These are phyloP conservation scores for Podospora fimiseda DNA, from an alignment of 495 filamentous ascomycete genomes.

Conservation along the genomic window DNA sequence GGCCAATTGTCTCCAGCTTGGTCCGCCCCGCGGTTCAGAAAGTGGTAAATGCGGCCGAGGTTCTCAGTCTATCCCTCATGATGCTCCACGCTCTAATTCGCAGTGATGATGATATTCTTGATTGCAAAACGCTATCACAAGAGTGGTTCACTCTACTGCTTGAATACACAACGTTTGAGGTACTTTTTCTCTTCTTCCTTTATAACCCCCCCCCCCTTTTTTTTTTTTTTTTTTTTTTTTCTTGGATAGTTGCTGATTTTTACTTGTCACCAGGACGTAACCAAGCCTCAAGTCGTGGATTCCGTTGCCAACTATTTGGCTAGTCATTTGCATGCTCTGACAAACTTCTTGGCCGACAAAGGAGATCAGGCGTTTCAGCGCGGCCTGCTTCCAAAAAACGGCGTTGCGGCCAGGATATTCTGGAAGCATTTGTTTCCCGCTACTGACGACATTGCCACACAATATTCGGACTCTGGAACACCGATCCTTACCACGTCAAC, in stretches of 20 bases:
- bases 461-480: constrained; percentile 19
- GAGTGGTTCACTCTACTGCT: constrained; percentile 22
- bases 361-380: not conserved
- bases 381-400: constrained; percentile 9
- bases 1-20: constrained; percentile 41
- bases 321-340: constrained; percentile 16
- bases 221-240: not conserved
- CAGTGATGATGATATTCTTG: constrained; percentile 41
- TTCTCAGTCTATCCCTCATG: constrained; percentile 37
- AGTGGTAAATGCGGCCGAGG: constrained; percentile 37
- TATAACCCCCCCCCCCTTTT: too few relatives aligned
- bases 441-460: constrained; percentile 36
- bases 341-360: constrained; percentile 8
- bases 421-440: constrained; percentile 63
- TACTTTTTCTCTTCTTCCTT: not conserved
- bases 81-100: constrained; percentile 53
- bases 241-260: not conserved
- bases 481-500: constrained; percentile 49
- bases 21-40: constrained; percentile 31
- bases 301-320: constrained; percentile 42
- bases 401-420: constrained; percentile 55
- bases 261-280: constrained; percentile 33
- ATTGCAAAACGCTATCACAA: constrained; percentile 31
- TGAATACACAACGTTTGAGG: constrained; percentile 28
- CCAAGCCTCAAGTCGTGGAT: constrained; percentile 45